These are phyloP conservation scores for Globisporangium irregulare DNA, from an alignment of 352 stramenopile genomes.

Conservation along the genomic window DNA sequence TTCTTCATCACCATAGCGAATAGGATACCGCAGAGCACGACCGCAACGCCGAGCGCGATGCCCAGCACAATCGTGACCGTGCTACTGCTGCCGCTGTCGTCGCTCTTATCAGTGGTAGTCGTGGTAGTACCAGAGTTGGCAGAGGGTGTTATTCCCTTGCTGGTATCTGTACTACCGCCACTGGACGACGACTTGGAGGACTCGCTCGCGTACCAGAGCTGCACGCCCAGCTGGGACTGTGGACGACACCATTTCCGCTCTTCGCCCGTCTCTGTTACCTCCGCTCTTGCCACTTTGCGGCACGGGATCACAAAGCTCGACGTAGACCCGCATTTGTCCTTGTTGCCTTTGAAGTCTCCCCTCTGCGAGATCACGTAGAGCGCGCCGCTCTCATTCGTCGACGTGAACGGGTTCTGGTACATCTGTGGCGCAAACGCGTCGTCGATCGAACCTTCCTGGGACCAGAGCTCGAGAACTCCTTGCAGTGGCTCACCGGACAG, in stretches of 20 bases:
- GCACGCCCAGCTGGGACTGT: slow-evolving; percentile 22
- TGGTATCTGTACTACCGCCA: background rate
- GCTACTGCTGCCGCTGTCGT: slow-evolving; percentile 5
- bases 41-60: slow-evolving; percentile 20
- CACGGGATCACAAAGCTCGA: slow-evolving; percentile 34
- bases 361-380: slow-evolving; percentile 12
- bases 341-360: background rate
- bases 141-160: background rate
- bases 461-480: slow-evolving; percentile 29
- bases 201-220: slow-evolving; percentile 25
- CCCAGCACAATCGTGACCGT: slow-evolving; percentile 23
- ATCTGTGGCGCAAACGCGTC: slow-evolving; percentile 32
- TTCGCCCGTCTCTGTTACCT: slow-evolving; percentile 12
- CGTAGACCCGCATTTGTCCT: slow-evolving; percentile 14
- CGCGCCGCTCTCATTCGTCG: slow-evolving; percentile 8
- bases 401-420: slow-evolving; percentile 17
- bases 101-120: background rate
- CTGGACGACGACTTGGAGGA: background rate
- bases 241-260: slow-evolving; percentile 35
- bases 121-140: background rate
- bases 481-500: slow-evolving; percentile 29
- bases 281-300: slow-evolving; percentile 7
- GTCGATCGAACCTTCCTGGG: slow-evolving; percentile 32
- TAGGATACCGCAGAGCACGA: slow-evolving; percentile 10
- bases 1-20: slow-evolving; percentile 16